A percentile compares a stretch with the other conserved stretches of the same genome.
Evolutionary conservation across 495 filamentous ascomycete species (phyloP).

Genomic region (Xanthoparmelia taractica): DNA sequence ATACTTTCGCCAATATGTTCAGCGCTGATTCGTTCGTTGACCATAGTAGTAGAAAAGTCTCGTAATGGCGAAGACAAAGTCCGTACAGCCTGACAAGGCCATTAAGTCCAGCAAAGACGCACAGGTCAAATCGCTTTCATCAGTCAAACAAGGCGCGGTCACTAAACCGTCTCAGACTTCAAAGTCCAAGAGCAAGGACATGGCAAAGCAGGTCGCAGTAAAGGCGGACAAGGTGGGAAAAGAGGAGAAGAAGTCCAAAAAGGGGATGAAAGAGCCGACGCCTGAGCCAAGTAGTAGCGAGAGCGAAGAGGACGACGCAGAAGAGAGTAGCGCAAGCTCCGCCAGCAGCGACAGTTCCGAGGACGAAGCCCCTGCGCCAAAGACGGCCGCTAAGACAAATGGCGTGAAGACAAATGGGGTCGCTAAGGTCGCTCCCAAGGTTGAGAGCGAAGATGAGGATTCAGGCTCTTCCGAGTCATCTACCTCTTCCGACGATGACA

Average conservation of each 20-base stretch:
- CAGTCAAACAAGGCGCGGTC: slow-evolving; percentile 48
- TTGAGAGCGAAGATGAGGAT: slow-evolving; percentile 17
- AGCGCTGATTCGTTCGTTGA: slow-evolving; percentile 1
- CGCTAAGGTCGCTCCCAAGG: slow-evolving; percentile 14
- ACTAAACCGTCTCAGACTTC: slow-evolving; percentile 42
- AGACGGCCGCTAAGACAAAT: slow-evolving; percentile 18
- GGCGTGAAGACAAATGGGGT: slow-evolving; percentile 23
- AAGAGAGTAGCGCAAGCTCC: slow-evolving; percentile 35
- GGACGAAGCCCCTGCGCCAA: slow-evolving; percentile 22
- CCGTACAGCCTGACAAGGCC: slow-evolving; percentile 34
- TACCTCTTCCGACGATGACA: slow-evolving; percentile 36
- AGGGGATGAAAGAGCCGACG: slow-evolving; percentile 40
- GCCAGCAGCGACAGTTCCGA: slow-evolving; percentile 34
- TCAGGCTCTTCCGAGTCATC: slow-evolving; percentile 27
- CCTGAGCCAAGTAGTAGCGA: slow-evolving; percentile 39
- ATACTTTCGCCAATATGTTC: not conserved
- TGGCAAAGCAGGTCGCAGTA: slow-evolving; percentile 38
- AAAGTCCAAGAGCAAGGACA: slow-evolving; percentile 45
- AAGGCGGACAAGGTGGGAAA: slow-evolving; percentile 40
- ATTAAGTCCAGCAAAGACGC: slow-evolving; percentile 37
- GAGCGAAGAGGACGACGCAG: slow-evolving; percentile 33
- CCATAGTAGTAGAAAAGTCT: slow-evolving; percentile 3
- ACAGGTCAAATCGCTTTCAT: slow-evolving; percentile 42
- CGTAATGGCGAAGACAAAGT: slow-evolving; percentile 50
- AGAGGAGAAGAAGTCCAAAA: slow-evolving; percentile 30